These are phyloP conservation scores for Starmera dryadoides DNA, from an alignment of 805 yeast species.

Conservation along the genomic window DNA sequence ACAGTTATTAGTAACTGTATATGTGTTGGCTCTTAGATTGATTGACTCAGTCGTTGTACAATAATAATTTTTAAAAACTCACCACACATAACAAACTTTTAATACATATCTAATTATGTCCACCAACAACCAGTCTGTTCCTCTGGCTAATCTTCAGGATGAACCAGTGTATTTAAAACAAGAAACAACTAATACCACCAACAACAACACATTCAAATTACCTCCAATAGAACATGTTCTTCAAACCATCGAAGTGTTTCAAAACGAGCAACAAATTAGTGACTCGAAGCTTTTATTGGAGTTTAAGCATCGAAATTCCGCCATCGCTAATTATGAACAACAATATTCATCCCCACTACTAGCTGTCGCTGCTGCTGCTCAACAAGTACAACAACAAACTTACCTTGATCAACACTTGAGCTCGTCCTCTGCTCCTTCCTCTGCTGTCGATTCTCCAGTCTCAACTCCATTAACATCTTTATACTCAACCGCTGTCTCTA, in stretches of 20 bases:
- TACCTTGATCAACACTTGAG: not conserved
- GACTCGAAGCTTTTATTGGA: constrained; percentile 20
- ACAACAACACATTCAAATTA: constrained; percentile 3
- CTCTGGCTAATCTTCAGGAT: too few relatives aligned
- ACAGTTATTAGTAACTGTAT: too few relatives aligned
- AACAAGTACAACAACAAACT: too few relatives aligned
- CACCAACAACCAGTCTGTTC: too few relatives aligned
- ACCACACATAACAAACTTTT: too few relatives aligned
- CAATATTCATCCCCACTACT: not conserved
- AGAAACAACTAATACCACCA: not conserved
- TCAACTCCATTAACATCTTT: not conserved
- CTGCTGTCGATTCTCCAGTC: not conserved
- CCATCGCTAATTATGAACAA: not conserved
- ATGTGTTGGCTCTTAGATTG: too few relatives aligned
- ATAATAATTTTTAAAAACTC: too few relatives aligned
- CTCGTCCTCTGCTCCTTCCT: not conserved
- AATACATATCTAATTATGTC: too few relatives aligned
- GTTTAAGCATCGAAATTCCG: constrained; percentile 10
- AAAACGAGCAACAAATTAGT: constrained; percentile 19
- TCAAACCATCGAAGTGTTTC: constrained; percentile 19
- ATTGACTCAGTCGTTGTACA: too few relatives aligned
- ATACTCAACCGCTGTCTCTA: not conserved
- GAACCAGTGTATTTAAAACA: not conserved
- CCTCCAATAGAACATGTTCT: constrained; percentile 20
- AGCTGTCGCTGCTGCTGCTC: not conserved